phyloP scores from a whole-genome alignment of 2,329 filamentous ascomycete genomes.

The Penicillium sp. region DNA sequence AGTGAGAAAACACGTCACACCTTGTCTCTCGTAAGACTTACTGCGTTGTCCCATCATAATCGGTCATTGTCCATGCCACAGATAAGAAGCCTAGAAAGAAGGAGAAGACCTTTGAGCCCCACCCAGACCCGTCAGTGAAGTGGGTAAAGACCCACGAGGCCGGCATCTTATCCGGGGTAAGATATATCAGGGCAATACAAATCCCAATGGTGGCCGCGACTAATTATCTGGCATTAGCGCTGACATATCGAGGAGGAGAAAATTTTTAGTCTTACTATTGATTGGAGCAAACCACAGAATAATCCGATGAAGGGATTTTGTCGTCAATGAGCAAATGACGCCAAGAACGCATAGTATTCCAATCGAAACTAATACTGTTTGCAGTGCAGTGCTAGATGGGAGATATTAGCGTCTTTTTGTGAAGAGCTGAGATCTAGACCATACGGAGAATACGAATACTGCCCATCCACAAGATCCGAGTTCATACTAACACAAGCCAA shows the following conservation, averaged over 20 bases:
- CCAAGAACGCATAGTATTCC: conserved; percentile 57
- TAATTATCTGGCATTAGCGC: conserved; percentile 15
- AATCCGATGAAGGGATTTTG: conserved; percentile 59
- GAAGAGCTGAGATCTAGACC: conserved; percentile 15
- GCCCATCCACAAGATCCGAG: conserved; percentile 51
- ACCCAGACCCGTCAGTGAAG: conserved; percentile 63
- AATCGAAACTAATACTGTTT: conserved; percentile 61
- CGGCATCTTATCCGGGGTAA: conserved; percentile 60
- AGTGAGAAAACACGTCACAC: neutral
- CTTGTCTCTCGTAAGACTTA: conserved; percentile 29
- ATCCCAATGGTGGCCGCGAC: conserved; percentile 62
- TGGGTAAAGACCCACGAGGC: conserved; percentile 62
- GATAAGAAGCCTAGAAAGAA: conserved; percentile 58
- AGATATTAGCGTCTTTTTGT: conserved; percentile 10
- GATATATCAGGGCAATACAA: conserved; percentile 58
- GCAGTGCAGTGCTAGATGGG: conserved; percentile 51
- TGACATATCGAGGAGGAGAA: neutral
- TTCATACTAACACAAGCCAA: conserved; percentile 64
- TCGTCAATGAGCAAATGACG: conserved; percentile 63
- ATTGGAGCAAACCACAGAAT: conserved; percentile 67
- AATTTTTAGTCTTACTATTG: conserved; percentile 49
- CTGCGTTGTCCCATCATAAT: conserved; percentile 68
- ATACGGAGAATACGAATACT: conserved; percentile 60
- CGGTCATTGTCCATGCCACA: conserved; percentile 61
- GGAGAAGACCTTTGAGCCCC: conserved; percentile 61